Evolutionary conservation across 345 rosid genomes (phyloP).

Genomic region (Raphanus raphanistrum): DNA sequence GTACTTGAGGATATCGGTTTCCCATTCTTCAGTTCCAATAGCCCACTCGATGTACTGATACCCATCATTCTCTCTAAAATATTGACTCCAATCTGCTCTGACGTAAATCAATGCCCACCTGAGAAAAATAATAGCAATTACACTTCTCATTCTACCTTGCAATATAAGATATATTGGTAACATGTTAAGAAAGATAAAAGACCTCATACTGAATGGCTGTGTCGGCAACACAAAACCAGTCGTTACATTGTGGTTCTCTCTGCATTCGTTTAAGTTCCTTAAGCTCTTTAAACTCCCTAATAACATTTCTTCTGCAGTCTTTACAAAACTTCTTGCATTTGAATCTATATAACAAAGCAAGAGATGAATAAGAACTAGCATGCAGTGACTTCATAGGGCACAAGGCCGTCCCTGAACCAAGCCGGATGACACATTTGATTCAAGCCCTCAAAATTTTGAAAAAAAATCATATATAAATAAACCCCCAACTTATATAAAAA

Average conservation of each 20-base stretch:
- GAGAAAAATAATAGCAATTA: slow-evolving; percentile 24
- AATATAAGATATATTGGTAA: not conserved
- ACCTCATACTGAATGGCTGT: slow-evolving; percentile 90
- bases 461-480: no score
- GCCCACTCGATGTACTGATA: slow-evolving; percentile 99
- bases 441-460: no score
- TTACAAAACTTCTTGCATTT: slow-evolving; percentile 98
- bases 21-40: slow-evolving; percentile 91
- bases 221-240: slow-evolving; percentile 93
- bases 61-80: slow-evolving; percentile 72
- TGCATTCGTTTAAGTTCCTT: slow-evolving; percentile 96
- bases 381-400: no score
- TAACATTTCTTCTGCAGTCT: slow-evolving; percentile 96
- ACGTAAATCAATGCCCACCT: slow-evolving; percentile 77
- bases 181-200: slow-evolving; percentile 17
- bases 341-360: slow-evolving; percentile 55
- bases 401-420: no score
- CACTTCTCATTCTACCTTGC: not conserved
- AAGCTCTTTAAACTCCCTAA: slow-evolving; percentile 94
- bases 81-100: slow-evolving; percentile 83
- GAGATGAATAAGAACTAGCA: slow-evolving; percentile 1
- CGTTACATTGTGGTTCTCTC: slow-evolving; percentile 83
- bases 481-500: no score
- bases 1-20: slow-evolving; percentile 81
- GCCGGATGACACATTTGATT: no score